A percentile compares a stretch with the other conserved stretches of the same genome.
Evolutionary conservation across 345 rosid genomes (phyloP).

Genomic region (Euphorbia lathyris): DNA sequence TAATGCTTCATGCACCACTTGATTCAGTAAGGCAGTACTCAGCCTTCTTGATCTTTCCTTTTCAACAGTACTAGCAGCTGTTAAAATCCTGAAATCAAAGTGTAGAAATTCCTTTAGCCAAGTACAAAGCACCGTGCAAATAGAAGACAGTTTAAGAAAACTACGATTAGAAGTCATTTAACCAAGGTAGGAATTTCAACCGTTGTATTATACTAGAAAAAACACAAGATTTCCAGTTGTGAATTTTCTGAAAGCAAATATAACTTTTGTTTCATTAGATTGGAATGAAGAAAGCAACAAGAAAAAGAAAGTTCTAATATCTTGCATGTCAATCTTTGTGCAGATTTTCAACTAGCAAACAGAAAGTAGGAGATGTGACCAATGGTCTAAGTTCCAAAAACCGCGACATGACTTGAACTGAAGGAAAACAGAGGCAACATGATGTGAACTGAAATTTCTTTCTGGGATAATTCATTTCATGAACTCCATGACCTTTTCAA

Average conservation of each 20-base stretch:
- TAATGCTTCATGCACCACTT: constrained; percentile 77
- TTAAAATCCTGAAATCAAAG: constrained; percentile 56
- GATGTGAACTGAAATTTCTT: neutral
- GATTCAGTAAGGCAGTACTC: constrained; percentile 75
- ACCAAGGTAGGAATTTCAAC: neutral
- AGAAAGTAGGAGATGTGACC: neutral
- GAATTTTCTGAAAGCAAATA: neutral
- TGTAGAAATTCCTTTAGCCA: neutral
- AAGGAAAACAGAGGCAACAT: neutral
- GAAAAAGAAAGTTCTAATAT: neutral
- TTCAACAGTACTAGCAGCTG: constrained; percentile 71
- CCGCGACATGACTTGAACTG: no score
- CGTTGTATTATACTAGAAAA: neutral
- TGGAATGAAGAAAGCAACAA: neutral
- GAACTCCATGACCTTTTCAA: neutral
- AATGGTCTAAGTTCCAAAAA: neutral
- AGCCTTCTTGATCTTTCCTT: constrained; percentile 93
- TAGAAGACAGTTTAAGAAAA: neutral
- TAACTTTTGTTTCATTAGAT: constrained; percentile 1
- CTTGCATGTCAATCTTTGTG: neutral
- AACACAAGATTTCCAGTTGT: neutral
- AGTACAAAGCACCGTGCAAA: neutral
- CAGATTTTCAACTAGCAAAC: neutral
- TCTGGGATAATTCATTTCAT: neutral
- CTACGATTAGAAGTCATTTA: neutral